Conservation (phyloP, 805 yeast species). For the Kodamaea leandrae region DNA sequence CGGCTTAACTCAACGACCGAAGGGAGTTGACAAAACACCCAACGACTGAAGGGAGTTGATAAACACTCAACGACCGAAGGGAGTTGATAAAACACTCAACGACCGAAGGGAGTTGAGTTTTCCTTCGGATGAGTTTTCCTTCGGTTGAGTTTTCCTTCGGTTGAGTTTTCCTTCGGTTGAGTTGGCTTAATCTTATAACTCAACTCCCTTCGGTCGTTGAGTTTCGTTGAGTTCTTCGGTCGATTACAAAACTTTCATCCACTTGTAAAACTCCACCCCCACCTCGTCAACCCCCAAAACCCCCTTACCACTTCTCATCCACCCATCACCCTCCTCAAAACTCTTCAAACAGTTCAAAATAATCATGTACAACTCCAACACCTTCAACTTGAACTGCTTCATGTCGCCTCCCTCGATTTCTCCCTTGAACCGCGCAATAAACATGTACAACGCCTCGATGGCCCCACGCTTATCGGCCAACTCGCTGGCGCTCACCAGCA, state of each 20-base stretch:
- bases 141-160: too few species aligned
- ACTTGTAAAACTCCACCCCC: constrained; percentile 31
- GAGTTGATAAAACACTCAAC: too few species aligned
- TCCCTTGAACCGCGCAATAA: constrained; percentile 33
- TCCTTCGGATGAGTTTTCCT: too few species aligned
- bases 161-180: not conserved
- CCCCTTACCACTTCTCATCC: constrained; percentile 29
- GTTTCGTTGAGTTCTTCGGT: too few species aligned
- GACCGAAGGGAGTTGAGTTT: too few species aligned
- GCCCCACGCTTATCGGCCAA: constrained; percentile 44
- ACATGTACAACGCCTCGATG: constrained; percentile 37
- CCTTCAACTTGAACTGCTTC: constrained; percentile 35
- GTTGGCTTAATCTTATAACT: not conserved
- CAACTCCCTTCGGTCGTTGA: not conserved
- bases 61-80: too few species aligned
- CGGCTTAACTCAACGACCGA: too few species aligned
- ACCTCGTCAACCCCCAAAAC: constrained; percentile 30
- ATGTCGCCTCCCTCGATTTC: constrained; percentile 18
- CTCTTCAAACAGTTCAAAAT: constrained; percentile 38
- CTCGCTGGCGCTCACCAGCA: constrained; percentile 13
- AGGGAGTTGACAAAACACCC: too few species aligned
- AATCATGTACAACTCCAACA: constrained; percentile 42
- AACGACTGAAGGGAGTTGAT: too few species aligned
- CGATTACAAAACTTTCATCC: constrained; percentile 35
- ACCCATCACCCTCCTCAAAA: constrained; percentile 33